Conservation (phyloP, 2,329 filamentous ascomycete species). For the Hypoxylon sp. region DNA sequence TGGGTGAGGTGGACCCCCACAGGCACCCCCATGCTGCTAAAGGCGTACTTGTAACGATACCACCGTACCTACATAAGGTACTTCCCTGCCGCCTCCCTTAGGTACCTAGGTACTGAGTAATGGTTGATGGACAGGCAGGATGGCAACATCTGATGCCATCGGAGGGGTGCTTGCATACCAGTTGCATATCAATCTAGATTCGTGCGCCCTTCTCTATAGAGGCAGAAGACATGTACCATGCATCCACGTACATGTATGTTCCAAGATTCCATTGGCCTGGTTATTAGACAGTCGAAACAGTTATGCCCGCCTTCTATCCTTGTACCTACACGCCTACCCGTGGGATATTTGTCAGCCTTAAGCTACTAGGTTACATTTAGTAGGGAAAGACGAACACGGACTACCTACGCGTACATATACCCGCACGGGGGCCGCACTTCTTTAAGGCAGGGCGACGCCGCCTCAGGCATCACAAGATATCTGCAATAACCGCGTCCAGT, state of each 20-base stretch:
- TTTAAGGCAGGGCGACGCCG: neutral
- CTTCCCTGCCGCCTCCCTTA: neutral
- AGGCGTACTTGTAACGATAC: slow-evolving; percentile 7
- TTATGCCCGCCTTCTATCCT: neutral
- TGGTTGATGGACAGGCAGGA: slow-evolving; percentile 4
- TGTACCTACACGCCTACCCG: neutral
- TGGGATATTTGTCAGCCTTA: neutral
- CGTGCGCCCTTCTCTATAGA: neutral
- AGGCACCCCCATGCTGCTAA: slow-evolving; percentile 10
- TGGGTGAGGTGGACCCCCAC: slow-evolving; percentile 22
- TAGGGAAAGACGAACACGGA: neutral
- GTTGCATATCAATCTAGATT: neutral
- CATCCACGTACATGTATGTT: slow-evolving; percentile 11
- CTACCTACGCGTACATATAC: slow-evolving; percentile 11
- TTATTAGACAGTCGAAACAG: neutral
- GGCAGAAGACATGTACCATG: slow-evolving; percentile 9
- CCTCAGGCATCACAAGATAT: neutral
- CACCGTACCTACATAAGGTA: neutral
- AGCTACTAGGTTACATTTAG: neutral
- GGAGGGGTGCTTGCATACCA: neutral
- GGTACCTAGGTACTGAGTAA: too few species aligned
- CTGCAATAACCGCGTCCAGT: slow-evolving; percentile 12
- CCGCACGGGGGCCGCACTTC: slow-evolving; percentile 11
- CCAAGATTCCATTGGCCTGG: neutral
- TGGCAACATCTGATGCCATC: slow-evolving; percentile 35